These are phyloP conservation scores for Atkinsonella texensis DNA, from an alignment of 2,329 filamentous ascomycete species.

Conservation along the genomic window DNA sequence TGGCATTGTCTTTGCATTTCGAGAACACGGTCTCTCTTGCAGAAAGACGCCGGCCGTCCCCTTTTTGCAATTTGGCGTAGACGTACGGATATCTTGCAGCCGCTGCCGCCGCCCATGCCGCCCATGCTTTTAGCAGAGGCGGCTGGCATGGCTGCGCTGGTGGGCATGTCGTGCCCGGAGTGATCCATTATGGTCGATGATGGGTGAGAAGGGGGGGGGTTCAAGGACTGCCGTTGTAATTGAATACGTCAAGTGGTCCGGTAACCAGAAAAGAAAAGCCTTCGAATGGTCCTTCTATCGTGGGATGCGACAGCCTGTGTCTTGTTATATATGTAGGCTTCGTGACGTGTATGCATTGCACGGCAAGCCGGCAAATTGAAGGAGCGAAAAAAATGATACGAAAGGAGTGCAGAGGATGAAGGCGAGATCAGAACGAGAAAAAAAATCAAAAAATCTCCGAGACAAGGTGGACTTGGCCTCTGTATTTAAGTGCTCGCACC, in stretches of 20 bases:
- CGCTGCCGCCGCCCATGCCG: constrained; percentile 14
- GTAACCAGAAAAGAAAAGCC: no score
- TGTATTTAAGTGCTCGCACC: neutral
- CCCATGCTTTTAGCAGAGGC: constrained; percentile 7
- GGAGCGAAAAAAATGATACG: no score
- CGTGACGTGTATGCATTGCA: no score
- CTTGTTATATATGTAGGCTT: no score
- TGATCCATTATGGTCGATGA: constrained; percentile 7
- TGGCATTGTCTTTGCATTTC: neutral
- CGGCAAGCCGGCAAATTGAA: no score
- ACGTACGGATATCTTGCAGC: constrained; percentile 28
- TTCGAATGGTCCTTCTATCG: no score
- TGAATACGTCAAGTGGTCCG: no score
- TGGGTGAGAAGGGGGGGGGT: neutral
- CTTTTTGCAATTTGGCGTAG: neutral
- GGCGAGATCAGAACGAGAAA: neutral
- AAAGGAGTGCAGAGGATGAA: no score
- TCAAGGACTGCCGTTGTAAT: neutral
- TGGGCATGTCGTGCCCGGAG: constrained; percentile 8
- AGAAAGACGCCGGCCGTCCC: no score
- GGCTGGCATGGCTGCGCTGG: constrained; percentile 7
- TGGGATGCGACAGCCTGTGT: no score
- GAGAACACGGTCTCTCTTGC: neutral
- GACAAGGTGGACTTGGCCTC: neutral
- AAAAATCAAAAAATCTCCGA: neutral